Conservation (phyloP, 306 rosid species). For the Pterocarpus santalinus region DNA sequence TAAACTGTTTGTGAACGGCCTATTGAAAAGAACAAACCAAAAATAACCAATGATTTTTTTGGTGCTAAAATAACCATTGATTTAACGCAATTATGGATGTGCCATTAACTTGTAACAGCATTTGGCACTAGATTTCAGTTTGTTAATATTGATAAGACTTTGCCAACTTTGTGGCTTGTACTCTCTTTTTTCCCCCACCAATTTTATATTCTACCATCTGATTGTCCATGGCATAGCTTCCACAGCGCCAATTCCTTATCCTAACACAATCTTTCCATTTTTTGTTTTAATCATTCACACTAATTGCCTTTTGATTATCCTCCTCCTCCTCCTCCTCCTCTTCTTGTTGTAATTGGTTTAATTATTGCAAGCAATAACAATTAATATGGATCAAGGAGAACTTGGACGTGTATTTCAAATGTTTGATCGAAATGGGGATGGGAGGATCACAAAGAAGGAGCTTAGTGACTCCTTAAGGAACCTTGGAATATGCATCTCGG, state of each 20-base stretch:
- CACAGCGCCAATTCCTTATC: neutral
- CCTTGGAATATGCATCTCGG: conserved; percentile 49
- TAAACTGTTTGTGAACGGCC: neutral
- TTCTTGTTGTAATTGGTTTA: neutral
- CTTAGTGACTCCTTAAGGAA: conserved; percentile 50
- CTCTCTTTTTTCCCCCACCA: neutral
- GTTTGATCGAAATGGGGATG: conserved; percentile 61
- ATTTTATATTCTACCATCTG: neutral
- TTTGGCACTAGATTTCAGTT: neutral
- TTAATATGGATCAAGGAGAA: conserved; percentile 52
- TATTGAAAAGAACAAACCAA: neutral
- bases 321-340: neutral
- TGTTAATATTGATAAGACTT: neutral
- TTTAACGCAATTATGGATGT: conserved; percentile 15
- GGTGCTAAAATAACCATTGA: neutral
- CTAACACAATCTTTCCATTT: neutral
- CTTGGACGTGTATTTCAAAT: conserved; percentile 55
- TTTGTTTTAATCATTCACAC: too few species aligned
- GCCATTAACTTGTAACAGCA: conserved; percentile 5
- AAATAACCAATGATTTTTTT: neutral
- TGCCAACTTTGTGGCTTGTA: neutral
- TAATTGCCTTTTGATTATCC: too few species aligned
- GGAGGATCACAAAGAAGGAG: conserved; percentile 51
- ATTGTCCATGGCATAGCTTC: neutral
- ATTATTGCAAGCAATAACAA: neutral